Evolutionary conservation across 805 yeast species (phyloP).

Genomic region (Zygosaccharomyces pseudorouxii): DNA sequence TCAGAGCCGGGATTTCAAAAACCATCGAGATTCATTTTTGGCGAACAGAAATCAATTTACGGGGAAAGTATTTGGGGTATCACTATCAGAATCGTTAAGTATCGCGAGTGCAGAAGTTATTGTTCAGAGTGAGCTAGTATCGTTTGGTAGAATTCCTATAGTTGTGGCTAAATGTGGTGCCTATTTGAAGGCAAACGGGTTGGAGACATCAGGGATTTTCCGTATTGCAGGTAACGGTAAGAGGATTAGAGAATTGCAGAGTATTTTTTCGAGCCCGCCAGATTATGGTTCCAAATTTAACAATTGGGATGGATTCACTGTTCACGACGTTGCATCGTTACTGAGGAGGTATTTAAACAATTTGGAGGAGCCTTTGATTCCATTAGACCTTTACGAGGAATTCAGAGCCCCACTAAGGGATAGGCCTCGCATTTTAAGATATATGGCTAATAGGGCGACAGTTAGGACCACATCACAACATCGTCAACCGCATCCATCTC

Average conservation of each 20-base stretch:
- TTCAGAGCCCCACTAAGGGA: constrained; percentile 75
- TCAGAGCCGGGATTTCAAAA: constrained; percentile 25
- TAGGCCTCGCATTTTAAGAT: constrained; percentile 60
- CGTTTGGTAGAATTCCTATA: constrained; percentile 85
- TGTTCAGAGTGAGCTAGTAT: constrained; percentile 55
- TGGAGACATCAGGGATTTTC: constrained; percentile 85
- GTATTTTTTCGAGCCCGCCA: constrained; percentile 80
- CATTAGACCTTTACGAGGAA: constrained; percentile 65
- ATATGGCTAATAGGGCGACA: constrained; percentile 46
- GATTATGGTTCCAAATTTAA: constrained; percentile 75
- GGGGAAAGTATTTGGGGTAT: constrained; percentile 69
- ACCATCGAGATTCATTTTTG: constrained; percentile 38
- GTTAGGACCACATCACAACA: constrained; percentile 37
- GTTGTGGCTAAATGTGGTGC: constrained; percentile 96
- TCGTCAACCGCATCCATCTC: constrained; percentile 18
- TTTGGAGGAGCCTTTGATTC: constrained; percentile 88
- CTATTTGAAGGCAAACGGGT: constrained; percentile 69
- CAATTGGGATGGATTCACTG: constrained; percentile 89
- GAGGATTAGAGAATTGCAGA: constrained; percentile 80
- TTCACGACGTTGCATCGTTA: constrained; percentile 93
- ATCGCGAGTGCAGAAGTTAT: constrained; percentile 66
- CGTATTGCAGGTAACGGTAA: constrained; percentile 89
- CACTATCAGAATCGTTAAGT: constrained; percentile 62
- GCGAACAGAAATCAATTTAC: constrained; percentile 37
- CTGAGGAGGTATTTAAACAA: constrained; percentile 81